Evolutionary conservation across 2,329 filamentous ascomycete species (phyloP).

Genomic region (Aspergillus hiratsukae): DNA sequence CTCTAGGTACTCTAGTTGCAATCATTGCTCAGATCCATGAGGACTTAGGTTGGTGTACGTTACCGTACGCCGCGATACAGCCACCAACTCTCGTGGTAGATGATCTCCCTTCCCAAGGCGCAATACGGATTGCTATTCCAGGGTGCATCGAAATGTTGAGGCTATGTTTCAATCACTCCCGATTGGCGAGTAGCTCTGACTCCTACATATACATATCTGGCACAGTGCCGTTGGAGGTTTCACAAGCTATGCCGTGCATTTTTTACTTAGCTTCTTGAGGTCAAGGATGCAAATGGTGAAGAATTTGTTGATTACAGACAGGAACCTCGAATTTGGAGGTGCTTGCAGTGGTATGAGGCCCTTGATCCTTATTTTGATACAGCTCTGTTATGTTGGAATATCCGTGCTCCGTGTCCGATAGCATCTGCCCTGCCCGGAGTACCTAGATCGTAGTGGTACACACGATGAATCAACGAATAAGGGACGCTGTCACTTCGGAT

Average conservation of each 20-base stretch:
- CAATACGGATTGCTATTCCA: not conserved
- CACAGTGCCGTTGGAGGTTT: not conserved
- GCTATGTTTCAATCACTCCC: slow-evolving; percentile 1
- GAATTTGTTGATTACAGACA: not conserved
- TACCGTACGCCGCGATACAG: not conserved
- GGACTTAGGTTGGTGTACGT: not conserved
- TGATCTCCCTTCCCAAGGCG: not conserved
- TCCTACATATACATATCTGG: not conserved
- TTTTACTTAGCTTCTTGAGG: not conserved
- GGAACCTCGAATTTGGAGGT: not conserved
- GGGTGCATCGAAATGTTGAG: not conserved
- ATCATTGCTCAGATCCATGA: not conserved
- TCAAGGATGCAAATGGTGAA: not conserved
- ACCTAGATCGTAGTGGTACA: not conserved
- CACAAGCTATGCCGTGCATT: not conserved
- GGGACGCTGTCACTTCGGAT: not conserved
- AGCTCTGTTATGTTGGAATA: not conserved
- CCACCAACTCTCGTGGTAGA: not conserved
- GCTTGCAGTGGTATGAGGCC: not conserved
- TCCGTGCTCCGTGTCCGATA: not conserved
- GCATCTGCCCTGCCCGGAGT: not conserved
- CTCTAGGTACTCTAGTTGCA: not conserved
- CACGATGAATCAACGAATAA: not conserved
- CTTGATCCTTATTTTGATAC: not conserved
- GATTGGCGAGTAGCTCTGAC: not conserved